Conservation (phyloP, 2,329 filamentous ascomycete genomes). For the Davidsoniella australis region DNA sequence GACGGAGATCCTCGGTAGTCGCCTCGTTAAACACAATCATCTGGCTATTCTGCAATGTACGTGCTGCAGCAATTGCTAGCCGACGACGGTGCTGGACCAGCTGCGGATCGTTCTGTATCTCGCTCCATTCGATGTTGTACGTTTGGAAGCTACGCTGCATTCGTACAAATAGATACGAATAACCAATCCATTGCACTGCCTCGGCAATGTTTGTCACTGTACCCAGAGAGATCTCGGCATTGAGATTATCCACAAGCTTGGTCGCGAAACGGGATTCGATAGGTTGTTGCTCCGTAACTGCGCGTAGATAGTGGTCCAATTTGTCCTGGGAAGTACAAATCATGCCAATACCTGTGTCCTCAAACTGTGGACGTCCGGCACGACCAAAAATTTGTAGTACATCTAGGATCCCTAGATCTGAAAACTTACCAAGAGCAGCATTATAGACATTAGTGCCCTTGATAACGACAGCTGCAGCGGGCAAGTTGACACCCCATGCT, state of each 20-base stretch:
- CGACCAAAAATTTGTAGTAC: constrained; percentile 97
- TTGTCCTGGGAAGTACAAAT: constrained; percentile 96
- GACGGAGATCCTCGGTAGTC: constrained; percentile 68
- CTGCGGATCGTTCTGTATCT: constrained; percentile 73
- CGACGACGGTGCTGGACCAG: constrained; percentile 74
- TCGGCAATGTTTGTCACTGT: constrained; percentile 91
- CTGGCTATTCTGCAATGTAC: constrained; percentile 76
- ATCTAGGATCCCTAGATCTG: constrained; percentile 89
- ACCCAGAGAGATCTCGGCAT: constrained; percentile 82
- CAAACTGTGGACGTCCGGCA: constrained; percentile 92
- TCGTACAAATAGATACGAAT: constrained; percentile 91
- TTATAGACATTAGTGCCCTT: constrained; percentile 97
- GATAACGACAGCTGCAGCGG: constrained; percentile 90
- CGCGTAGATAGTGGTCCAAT: constrained; percentile 73
- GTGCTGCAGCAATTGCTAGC: constrained; percentile 74
- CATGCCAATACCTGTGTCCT: constrained; percentile 94
- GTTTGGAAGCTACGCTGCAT: constrained; percentile 85
- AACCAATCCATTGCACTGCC: constrained; percentile 92
- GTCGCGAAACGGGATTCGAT: constrained; percentile 95
- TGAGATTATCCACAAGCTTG: constrained; percentile 89
- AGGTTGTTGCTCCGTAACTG: constrained; percentile 87
- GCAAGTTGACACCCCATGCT: constrained; percentile 97
- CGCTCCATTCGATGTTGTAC: constrained; percentile 90
- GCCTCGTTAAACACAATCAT: constrained; percentile 98
- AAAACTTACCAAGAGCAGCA: constrained; percentile 87